Evolutionary conservation across 805 yeast genomes (phyloP).

Genomic region (Monosporozyma solicola): DNA sequence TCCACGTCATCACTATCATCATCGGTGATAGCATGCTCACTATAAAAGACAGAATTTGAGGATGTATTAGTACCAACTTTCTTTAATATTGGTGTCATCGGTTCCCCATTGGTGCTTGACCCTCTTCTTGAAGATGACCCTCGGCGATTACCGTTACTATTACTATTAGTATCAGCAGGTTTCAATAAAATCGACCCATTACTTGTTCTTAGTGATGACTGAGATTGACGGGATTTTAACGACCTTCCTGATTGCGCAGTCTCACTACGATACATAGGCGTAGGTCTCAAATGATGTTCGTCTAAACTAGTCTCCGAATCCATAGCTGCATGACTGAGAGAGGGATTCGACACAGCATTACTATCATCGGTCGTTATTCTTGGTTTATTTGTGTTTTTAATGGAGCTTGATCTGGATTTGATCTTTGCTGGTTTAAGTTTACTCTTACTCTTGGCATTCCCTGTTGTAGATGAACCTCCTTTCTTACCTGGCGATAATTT

Average conservation of each 20-base stretch:
- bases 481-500: constrained; percentile 11
- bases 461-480: not conserved
- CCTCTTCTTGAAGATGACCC: constrained; percentile 2
- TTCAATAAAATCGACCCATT: constrained; percentile 11
- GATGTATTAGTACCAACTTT: not conserved
- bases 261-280: constrained; percentile 2
- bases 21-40: constrained; percentile 20
- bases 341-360: not conserved
- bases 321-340: not conserved
- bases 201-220: constrained; percentile 13
- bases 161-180: constrained; percentile 9
- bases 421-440: not conserved
- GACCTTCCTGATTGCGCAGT: constrained; percentile 7
- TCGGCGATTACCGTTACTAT: constrained; percentile 27
- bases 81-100: constrained; percentile 3
- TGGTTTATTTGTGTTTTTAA: not conserved
- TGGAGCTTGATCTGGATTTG: not conserved
- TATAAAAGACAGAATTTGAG: constrained; percentile 1
- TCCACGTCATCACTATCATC: constrained; percentile 14
- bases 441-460: constrained; percentile 1
- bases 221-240: constrained; percentile 6
- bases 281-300: not conserved
- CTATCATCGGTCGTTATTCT: not conserved
- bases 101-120: not conserved
- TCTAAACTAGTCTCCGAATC: not conserved